Percentiles rank a stretch among this genome's conserved stretches.
phyloP scores from a whole-genome alignment of 805 yeast genomes.

The Sugiyamaella chiloensis region DNA sequence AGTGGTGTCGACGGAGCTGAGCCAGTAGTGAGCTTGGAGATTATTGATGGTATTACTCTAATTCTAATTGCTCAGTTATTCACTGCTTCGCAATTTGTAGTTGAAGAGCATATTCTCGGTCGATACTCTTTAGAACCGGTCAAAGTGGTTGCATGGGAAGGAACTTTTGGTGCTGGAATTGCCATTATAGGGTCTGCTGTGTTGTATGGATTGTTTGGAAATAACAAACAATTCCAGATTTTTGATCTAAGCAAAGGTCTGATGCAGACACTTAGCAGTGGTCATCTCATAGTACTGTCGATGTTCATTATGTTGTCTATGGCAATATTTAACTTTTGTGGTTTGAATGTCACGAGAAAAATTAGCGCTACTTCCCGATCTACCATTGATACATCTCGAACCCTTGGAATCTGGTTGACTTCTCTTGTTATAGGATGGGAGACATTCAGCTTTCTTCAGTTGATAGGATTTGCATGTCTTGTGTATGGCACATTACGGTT shows the following conservation, averaged over 20 bases:
- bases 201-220: slow-evolving; percentile 35
- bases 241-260: slow-evolving; percentile 35
- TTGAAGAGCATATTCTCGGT: slow-evolving; percentile 65
- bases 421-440: slow-evolving; percentile 77
- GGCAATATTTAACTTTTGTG: slow-evolving; percentile 68
- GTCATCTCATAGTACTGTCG: slow-evolving; percentile 47
- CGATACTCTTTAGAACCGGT: slow-evolving; percentile 56
- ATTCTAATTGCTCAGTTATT: slow-evolving; percentile 62
- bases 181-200: slow-evolving; percentile 46
- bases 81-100: slow-evolving; percentile 73
- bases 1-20: background rate
- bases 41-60: slow-evolving; percentile 53
- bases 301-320: slow-evolving; percentile 68
- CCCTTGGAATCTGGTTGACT: slow-evolving; percentile 69
- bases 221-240: slow-evolving; percentile 44
- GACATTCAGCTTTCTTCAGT: slow-evolving; percentile 56
- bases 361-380: slow-evolving; percentile 75
- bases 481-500: slow-evolving; percentile 72
- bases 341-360: slow-evolving; percentile 61
- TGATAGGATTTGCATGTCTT: slow-evolving; percentile 57
- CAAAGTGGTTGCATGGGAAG: slow-evolving; percentile 70
- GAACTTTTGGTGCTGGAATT: slow-evolving; percentile 56
- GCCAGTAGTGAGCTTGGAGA: slow-evolving; percentile 15
- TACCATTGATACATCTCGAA: slow-evolving; percentile 75
- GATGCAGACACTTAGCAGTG: slow-evolving; percentile 16